Base-by-base conservation (phyloP, 495 filamentous ascomycete genomes). In the Penicillium waksmanii region DNA sequence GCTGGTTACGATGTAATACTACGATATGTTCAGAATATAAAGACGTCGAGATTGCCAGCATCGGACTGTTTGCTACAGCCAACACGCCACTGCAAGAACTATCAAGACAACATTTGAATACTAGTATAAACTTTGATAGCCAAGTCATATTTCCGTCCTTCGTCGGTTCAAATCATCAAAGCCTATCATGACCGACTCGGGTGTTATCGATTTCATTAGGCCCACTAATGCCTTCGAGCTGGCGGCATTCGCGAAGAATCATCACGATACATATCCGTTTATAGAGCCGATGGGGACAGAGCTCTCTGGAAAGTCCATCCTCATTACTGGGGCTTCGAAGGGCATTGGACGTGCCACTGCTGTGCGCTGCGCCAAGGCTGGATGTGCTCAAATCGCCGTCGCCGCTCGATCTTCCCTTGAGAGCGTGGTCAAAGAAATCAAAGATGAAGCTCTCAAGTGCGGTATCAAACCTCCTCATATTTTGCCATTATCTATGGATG, bases 271-370 rank as follows among this genome's bases (percentile, higher is more conserved):
- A 31, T 83, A 84, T 62, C 75, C 78, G 5, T 72, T 68, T 23
- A 83, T 82, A 55, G n/a, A 51, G 27, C 73, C 69, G 11, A 61
- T 65, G 10, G 40, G 48, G 5, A 15, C 35, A 9, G 46, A 76
- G 17, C 68, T 77, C 10, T 54, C 46, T 3, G 75, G 75, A 8
- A 78, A 78, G 46, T 64, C 65, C 3, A 71, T 83, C 40, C 66
- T 85, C 56, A 76, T 84, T 53, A 81, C 71, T 8, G 81, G 82
- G 1, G 82, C 78, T 0, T 77, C 74, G n/a, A 77, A 73, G 42
- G 81, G 82, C 8, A 70, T 85, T 35, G 82, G 83, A 7, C 67
- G 61, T 4, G 73, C 73, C 3, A 82, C 72, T 18, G 73, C 76
- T 0, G 53, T 78, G 43, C 68, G 78, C 13, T 84, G 70, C 57